Evolutionary conservation across 2,329 filamentous ascomycete genomes (phyloP), one percentile per base, ranked within the genome.

Genomic region (Cercospora sp.): DNA sequence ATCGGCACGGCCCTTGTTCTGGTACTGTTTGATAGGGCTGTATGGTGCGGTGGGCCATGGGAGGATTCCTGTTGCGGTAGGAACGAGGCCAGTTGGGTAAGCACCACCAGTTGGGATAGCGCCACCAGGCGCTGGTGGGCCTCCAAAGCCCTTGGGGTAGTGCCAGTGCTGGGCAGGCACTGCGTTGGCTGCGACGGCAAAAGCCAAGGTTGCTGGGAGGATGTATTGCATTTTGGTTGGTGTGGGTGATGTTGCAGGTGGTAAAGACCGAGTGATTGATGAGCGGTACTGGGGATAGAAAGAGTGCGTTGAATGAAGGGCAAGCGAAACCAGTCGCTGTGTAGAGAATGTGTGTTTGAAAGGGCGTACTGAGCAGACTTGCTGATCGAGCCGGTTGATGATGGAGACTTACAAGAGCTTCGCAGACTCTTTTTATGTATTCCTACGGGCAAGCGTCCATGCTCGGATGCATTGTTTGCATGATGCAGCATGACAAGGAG

Each of bases 311-410:
- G 26, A 67, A 26, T 26, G 58, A 69, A 58, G 42, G 57, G 26
- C 60, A 65, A 65, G 60, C 67, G 67, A 64, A 64, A 67, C 64
- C 67, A 69, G 64, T 69, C 67, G 67, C 64, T 67, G 63, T 61
- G 48, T 30, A 23, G 45, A 61, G 57, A 20, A 57, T 58, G 63
- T 45, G 18, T 3, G 9, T 64, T 31, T 31, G 64, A 64, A 66
- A 26, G 26, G 53, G 13, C 26, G 30, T 10, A 28, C 26, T 18
- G 53, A n/a, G 53, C 26, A 58, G 30, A 18, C 60, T 42, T 28
- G 39, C 33, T 31, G 48, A 23, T 55, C 39, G 36, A 39, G 36
- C 16, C 16, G 61, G 66, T 39, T 51, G 53, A 58, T 30, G 53
- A 58, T 30, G 13, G 10, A 31, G 10, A 28, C 53, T n/a, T 20